Evolutionary conservation across 805 yeast species (phyloP), one percentile per base, ranked within the genome.

Genomic region (Candida cerambycidarum): DNA sequence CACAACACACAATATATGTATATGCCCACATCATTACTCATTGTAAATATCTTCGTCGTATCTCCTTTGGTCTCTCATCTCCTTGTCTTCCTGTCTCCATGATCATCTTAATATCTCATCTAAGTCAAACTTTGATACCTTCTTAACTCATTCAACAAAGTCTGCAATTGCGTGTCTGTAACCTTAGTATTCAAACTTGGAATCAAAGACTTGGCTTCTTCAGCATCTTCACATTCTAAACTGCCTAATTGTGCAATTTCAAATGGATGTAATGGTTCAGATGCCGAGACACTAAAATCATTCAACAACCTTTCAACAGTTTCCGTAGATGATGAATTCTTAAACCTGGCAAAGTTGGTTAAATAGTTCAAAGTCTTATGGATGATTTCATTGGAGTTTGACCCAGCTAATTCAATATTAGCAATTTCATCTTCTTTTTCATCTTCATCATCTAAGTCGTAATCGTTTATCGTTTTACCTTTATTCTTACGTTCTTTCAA

Each of bases 211-310:
- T 88, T 88, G 28, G 98, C 98, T 70, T 93, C 99, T 58, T 87
- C 99, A 5, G 95, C 89, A 49, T 92, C 97, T 58, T 92, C 99
- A 65, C 97, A 90, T 23, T 93, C 85, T 48, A 92, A 73, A 3
- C 95, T 87, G 0, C 95, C 92, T 47, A 85, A 69, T 65, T 93
- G 98, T 1, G 98, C 96, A 42, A 88, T 73, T 67, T 93, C 99
- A 62, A 93, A 93, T 1, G 99, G 98, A 69, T 93, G 99, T 55
- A 93, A 66, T 12, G 74, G 72, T 46, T 69, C 69, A 1, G 62
- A 39, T 19, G 80, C 83, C 44, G 57, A 61, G 16, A 50, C 43
- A 32, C 78, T 68, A 55, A 83, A 84, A 51, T 87, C 95, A 38
- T 84, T 80, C 57, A 93, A 73, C 49, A 93, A 69, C 53, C 85